A percentile compares a stretch with the other conserved stretches of the same genome.
phyloP scores from a whole-genome alignment of 768 basidiomycete species.

The Strobilomyces dryophilus region DNA sequence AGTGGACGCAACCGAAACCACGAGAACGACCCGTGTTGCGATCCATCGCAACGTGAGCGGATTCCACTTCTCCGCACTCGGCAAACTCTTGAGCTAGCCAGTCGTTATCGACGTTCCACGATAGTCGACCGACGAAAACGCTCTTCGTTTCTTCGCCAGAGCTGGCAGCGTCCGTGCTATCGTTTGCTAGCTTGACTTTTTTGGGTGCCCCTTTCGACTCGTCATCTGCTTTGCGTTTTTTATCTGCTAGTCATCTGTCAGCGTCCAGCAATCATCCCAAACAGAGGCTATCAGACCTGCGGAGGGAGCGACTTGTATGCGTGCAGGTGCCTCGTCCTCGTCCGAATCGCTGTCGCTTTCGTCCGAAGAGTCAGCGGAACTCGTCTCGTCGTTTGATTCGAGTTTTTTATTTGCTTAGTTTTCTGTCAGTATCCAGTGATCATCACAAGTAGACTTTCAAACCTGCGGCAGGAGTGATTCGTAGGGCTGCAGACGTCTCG shows the following conservation, averaged over 20 bases:
- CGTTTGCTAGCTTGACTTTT: slow-evolving; percentile 76
- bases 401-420: too few relatives aligned
- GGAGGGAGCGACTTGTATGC: slow-evolving; percentile 32
- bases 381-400: neutral
- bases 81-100: slow-evolving; percentile 90
- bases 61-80: slow-evolving; percentile 81
- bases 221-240: slow-evolving; percentile 81
- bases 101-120: slow-evolving; percentile 97
- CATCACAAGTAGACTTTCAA: too few relatives aligned
- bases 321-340: neutral
- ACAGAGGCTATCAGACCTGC: slow-evolving; percentile 30
- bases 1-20: slow-evolving; percentile 83
- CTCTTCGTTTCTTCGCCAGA: slow-evolving; percentile 52
- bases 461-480: slow-evolving; percentile 37
- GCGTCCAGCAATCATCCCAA: neutral
- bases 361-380: slow-evolving; percentile 2
- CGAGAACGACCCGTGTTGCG: slow-evolving; percentile 78
- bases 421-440: too few relatives aligned
- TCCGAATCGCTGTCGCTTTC: neutral
- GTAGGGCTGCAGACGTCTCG: slow-evolving; percentile 34
- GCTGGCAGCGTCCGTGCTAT: slow-evolving; percentile 33
- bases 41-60: slow-evolving; percentile 86
- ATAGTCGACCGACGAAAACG: slow-evolving; percentile 89
- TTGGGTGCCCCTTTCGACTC: slow-evolving; percentile 60
- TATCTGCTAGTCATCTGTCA: slow-evolving; percentile 20